These are phyloP conservation scores for Lichtheimia hyalospora DNA, from an alignment of 371 early-diverging fungal genomes.

Conservation along the genomic window DNA sequence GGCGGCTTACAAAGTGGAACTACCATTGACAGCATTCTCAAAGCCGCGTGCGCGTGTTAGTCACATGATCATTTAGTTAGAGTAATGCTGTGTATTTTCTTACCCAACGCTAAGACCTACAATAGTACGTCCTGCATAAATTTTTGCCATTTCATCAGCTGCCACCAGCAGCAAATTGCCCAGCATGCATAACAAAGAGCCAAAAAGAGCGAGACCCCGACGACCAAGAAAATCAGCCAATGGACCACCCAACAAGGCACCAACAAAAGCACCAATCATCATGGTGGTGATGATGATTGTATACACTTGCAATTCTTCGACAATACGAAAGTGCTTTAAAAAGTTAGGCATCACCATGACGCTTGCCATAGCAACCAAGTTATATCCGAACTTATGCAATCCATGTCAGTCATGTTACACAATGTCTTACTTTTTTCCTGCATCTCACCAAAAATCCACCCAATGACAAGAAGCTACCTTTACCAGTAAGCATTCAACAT, in stretches of 20 bases:
- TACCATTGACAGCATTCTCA: conserved; percentile 71
- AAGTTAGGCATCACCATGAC: conserved; percentile 8
- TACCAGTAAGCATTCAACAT: not conserved
- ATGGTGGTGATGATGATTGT: conserved; percentile 4
- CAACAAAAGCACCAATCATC: conserved; percentile 58
- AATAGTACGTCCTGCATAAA: conserved; percentile 76
- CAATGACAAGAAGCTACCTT: conserved; percentile 10
- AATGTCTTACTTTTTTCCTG: not conserved
- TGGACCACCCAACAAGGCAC: conserved; percentile 63
- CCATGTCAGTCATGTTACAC: not conserved
- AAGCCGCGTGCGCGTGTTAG: not conserved
- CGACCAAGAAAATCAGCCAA: conserved; percentile 78
- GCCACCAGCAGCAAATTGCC: conserved; percentile 75
- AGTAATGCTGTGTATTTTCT: conserved; percentile 10
- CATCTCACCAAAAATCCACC: conserved; percentile 16
- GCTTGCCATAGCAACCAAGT: conserved; percentile 9
- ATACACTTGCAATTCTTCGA: not conserved
- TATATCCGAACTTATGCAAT: conserved; percentile 13
- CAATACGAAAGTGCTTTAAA: not conserved
- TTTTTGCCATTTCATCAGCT: conserved; percentile 47
- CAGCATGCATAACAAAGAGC: conserved; percentile 67
- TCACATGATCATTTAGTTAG: not conserved
- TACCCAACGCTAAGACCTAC: conserved; percentile 87
- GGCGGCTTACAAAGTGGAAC: conserved; percentile 75
- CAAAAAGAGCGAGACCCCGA: conserved; percentile 65